Percentiles rank a stretch among this genome's conserved stretches.
phyloP scores from a whole-genome alignment of 805 yeast species.

The Candida dendrica region DNA sequence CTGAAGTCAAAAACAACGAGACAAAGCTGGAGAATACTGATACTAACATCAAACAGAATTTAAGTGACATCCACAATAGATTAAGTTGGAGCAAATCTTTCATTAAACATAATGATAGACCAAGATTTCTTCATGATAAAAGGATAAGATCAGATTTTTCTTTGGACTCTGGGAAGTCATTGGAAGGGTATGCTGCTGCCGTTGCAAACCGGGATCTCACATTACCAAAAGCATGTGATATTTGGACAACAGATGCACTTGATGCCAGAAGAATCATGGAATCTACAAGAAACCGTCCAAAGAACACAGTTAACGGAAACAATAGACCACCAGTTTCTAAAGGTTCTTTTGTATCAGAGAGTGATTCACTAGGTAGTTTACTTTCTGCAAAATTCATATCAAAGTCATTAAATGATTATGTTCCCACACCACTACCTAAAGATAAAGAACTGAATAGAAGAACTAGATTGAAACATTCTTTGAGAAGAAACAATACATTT shows the following conservation, averaged over 20 bases:
- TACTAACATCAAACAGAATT: background rate
- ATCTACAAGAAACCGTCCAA: background rate
- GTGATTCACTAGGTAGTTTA: slow-evolving; percentile 3
- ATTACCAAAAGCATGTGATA: slow-evolving; percentile 4
- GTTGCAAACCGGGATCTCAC: slow-evolving; percentile 8
- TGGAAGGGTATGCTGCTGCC: slow-evolving; percentile 13
- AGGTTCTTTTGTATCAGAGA: slow-evolving; percentile 2
- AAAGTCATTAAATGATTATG: slow-evolving; percentile 8
- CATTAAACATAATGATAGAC: background rate
- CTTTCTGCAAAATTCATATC: background rate
- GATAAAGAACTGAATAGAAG: background rate
- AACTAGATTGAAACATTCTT: background rate
- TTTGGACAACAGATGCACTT: slow-evolving; percentile 5
- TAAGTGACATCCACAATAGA: background rate
- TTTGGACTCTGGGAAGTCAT: slow-evolving; percentile 19
- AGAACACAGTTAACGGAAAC: no score
- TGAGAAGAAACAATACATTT: background rate
- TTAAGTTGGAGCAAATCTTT: slow-evolving; percentile 8
- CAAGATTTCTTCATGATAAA: background rate
- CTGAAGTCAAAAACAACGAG: background rate
- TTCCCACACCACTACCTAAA: slow-evolving; percentile 11
- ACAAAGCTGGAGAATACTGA: background rate
- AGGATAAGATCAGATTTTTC: slow-evolving; percentile 4
- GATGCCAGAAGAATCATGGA: slow-evolving; percentile 5
- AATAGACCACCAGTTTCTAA: background rate